These are phyloP conservation scores for Lathyrus aphaca DNA, from an alignment of 306 rosid species.

Conservation along the genomic window DNA sequence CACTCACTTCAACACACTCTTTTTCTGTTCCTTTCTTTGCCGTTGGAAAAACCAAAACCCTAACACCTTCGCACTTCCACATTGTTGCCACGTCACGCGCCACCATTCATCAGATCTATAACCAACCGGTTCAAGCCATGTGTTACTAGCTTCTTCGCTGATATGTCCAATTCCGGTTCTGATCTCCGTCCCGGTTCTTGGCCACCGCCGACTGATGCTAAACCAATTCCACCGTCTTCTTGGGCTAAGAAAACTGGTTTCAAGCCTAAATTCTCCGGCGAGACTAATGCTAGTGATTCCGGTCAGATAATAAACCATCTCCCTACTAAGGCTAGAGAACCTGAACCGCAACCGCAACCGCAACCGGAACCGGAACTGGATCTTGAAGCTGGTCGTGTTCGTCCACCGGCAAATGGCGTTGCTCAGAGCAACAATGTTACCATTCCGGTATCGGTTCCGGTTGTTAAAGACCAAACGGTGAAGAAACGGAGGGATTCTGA, in stretches of 20 bases:
- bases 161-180: slow-evolving; percentile 38
- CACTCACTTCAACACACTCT: not conserved
- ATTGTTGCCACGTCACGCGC: slow-evolving; percentile 16
- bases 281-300: slow-evolving; percentile 69
- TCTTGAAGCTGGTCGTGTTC: slow-evolving; percentile 67
- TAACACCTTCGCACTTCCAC: slow-evolving; percentile 5
- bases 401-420: slow-evolving; percentile 48
- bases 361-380: slow-evolving; percentile 35
- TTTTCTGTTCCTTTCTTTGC: not conserved
- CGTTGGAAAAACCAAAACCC: slow-evolving; percentile 12
- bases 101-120: slow-evolving; percentile 28
- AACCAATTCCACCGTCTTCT: slow-evolving; percentile 79
- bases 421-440: slow-evolving; percentile 34
- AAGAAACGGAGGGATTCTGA: slow-evolving; percentile 80
- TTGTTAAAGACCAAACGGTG: slow-evolving; percentile 48
- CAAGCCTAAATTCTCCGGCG: slow-evolving; percentile 91
- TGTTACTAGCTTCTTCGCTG: not conserved
- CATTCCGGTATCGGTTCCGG: slow-evolving; percentile 30
- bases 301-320: slow-evolving; percentile 53
- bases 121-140: slow-evolving; percentile 26
- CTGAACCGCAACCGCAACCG: slow-evolving; percentile 36
- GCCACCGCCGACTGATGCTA: slow-evolving; percentile 30
- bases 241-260: slow-evolving; percentile 97
- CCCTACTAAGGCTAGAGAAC: slow-evolving; percentile 17
- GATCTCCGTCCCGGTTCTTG: slow-evolving; percentile 26